phyloP scores from a whole-genome alignment of 306 rosid genomes.

The Sechiopsis laciniata region DNA sequence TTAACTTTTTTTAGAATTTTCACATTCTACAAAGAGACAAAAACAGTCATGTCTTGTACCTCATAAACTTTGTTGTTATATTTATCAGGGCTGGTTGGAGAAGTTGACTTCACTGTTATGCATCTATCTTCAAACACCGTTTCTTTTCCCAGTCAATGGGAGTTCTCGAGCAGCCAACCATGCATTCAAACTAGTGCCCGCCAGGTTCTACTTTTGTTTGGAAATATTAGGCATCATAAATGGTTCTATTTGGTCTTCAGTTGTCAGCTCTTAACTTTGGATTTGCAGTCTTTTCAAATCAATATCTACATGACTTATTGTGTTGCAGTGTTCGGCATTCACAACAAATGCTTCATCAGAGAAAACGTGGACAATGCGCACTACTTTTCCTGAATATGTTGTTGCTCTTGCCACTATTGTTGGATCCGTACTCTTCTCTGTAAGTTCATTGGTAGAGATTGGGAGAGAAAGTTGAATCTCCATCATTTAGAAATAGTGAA shows the following conservation, averaged over 20 bases:
- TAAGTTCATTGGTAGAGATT: conserved; percentile 39
- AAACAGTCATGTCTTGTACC: no score
- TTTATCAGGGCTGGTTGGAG: conserved; percentile 62
- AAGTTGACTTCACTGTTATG: conserved; percentile 92
- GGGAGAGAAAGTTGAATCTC: background rate
- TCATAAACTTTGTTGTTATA: conserved; percentile 21
- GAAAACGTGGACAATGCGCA: conserved; percentile 95
- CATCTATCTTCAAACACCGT: conserved; percentile 80
- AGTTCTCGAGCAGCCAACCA: conserved; percentile 43
- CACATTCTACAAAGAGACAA: no score
- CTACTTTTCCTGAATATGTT: conserved; percentile 95
- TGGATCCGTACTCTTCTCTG: conserved; percentile 92
- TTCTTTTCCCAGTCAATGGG: conserved; percentile 57
- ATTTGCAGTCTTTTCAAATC: background rate
- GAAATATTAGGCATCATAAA: background rate
- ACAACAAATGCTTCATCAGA: conserved; percentile 62
- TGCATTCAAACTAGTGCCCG: conserved; percentile 44
- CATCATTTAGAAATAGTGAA: background rate
- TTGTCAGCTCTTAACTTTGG: background rate
- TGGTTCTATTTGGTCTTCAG: background rate
- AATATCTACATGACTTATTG: background rate
- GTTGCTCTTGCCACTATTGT: conserved; percentile 96
- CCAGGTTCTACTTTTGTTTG: conserved; percentile 42
- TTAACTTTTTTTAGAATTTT: no score
- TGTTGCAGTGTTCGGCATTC: conserved; percentile 75